Evolutionary conservation across 257 asterid genomes (phyloP), one percentile per base, ranked within the genome.

Genomic region (Petrea volubilis): DNA sequence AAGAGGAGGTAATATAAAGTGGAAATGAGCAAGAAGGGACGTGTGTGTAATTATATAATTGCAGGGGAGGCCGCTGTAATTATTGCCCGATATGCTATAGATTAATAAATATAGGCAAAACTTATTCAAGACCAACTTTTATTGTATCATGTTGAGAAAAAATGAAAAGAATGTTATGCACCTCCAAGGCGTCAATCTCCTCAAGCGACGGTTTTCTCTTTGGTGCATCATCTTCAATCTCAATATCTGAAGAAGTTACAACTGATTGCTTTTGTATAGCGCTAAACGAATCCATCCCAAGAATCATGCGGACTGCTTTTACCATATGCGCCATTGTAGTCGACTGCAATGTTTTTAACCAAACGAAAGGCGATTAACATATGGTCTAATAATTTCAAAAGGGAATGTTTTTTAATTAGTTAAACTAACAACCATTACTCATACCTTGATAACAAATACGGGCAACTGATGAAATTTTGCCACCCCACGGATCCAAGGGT

Each of bases 171-270:
- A 60, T 38, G 13, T 23, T 17, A 52, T 50, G 47, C 65, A 93
- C 98, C 97, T 94, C 98, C 82, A 94, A 85, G 58, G 98, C 98
- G 75, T 94, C 99, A 13, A 94, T 91, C 88, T 94, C 99, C 87
- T 94, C 99, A 40, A 94, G 73, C 8, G 97, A 91, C 36, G 97
- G 97, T 71, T 88, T 89, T 77, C 92, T 76, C 68, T 78, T 79
- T 31, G 99, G 99, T 15, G 88, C 93, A 64, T 91, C 99, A 31
- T 91, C 97, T 83, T 89, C 90, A 70, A 91, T 80, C 85, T 91
- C 93, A 50, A 89, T 87, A 70, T 85, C 90, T 3, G 60, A 71
- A 34, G 88, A 75, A 73, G 74, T 60, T 79, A 52, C 79, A 29
- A 72, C 74, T 14, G 86, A 77, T 60, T 80, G 86, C 68, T 81